These are phyloP conservation scores for Termitomyces sp. DNA, from an alignment of 1,284 basidiomycete genomes.

Conservation along the genomic window DNA sequence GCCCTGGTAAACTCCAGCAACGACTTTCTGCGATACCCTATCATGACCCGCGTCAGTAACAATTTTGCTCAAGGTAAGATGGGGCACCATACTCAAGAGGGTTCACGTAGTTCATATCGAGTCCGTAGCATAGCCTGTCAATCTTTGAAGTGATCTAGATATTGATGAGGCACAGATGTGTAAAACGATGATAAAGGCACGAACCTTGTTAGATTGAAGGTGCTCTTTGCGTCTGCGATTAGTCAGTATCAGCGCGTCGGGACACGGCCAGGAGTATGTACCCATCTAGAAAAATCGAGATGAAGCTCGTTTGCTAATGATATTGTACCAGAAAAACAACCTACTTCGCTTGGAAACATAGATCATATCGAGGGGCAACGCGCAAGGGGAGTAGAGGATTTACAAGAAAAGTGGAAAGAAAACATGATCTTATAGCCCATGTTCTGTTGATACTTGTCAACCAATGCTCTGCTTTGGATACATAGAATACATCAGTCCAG, in stretches of 20 bases:
- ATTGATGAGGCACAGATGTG: conserved; percentile 16
- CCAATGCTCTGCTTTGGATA: too few species aligned
- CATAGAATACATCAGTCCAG: too few species aligned
- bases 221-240: conserved; percentile 69
- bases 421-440: conserved; percentile 12
- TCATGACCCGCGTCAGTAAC: conserved; percentile 2
- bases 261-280: conserved; percentile 36
- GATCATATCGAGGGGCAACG: conserved; percentile 38
- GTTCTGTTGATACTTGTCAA: too few species aligned
- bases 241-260: conserved; percentile 31
- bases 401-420: conserved; percentile 9
- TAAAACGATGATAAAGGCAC: conserved; percentile 18
- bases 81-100: conserved; percentile 73
- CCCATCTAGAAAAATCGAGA: conserved; percentile 47
- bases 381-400: conserved; percentile 13
- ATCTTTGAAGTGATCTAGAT: conserved; percentile 83
- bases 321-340: conserved; percentile 17
- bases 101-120: conserved; percentile 91
- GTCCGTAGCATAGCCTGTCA: conserved; percentile 94
- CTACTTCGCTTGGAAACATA: conserved; percentile 73
- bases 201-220: conserved; percentile 82
- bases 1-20: conserved; percentile 90
- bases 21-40: conserved; percentile 90
- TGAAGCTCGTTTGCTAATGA: conserved; percentile 14
- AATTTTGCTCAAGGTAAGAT: not conserved